These are phyloP conservation scores for Myriangium duriaei DNA, from an alignment of 2,329 filamentous ascomycete genomes.

Conservation along the genomic window DNA sequence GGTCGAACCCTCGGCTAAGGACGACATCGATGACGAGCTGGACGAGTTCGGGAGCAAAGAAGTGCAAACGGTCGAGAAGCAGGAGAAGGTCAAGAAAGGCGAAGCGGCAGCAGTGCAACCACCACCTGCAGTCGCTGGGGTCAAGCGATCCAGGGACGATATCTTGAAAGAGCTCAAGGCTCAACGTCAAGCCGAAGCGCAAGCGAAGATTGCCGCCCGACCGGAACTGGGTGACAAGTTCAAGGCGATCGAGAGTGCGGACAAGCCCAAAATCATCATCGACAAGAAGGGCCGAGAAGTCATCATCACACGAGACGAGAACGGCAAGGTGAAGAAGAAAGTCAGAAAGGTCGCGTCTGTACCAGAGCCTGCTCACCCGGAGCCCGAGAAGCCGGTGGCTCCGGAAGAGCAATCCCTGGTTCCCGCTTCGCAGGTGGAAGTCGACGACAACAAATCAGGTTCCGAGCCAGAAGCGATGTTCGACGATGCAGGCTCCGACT, in stretches of 20 bases:
- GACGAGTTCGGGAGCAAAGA: constrained; percentile 51
- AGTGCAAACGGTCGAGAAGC: constrained; percentile 53
- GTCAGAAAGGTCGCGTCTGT: constrained; percentile 38
- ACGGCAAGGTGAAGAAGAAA: constrained; percentile 51
- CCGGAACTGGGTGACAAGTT: constrained; percentile 43
- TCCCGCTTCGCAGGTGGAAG: constrained; percentile 19
- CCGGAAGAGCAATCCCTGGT: constrained; percentile 32
- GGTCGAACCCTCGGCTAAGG: constrained; percentile 21
- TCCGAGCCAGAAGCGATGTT: constrained; percentile 43
- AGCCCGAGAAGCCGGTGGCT: constrained; percentile 10
- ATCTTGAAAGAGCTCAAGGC: constrained; percentile 48
- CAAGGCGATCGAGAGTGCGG: constrained; percentile 39
- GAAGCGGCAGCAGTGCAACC: constrained; percentile 34
- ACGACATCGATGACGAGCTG: constrained; percentile 32
- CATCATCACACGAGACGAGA: constrained; percentile 44
- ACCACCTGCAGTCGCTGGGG: constrained; percentile 30
- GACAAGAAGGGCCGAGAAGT: constrained; percentile 46
- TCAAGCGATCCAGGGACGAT: constrained; percentile 44
- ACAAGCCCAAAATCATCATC: constrained; percentile 43
- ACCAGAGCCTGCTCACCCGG: not conserved
- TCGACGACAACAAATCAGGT: constrained; percentile 43
- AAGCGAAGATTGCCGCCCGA: constrained; percentile 30
- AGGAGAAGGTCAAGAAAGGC: constrained; percentile 37
- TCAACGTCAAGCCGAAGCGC: constrained; percentile 34
- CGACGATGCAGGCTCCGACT: constrained; percentile 45